These are phyloP conservation scores for Chlorella vulgaris DNA, from an alignment of 139 green algal genomes.

Conservation along the genomic window DNA sequence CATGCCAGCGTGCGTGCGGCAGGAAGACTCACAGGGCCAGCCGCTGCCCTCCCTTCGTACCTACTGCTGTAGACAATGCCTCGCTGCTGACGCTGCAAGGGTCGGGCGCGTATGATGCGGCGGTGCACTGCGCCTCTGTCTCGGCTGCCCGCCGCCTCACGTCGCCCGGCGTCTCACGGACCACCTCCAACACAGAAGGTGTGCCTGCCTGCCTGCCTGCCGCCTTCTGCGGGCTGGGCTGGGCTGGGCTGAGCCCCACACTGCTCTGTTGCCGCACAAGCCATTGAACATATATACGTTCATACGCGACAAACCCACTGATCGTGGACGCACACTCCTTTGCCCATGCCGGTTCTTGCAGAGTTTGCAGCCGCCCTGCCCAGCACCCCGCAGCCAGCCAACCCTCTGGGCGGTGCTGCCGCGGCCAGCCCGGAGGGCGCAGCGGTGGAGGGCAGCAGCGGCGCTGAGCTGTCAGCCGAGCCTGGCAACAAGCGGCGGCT, in stretches of 20 bases:
- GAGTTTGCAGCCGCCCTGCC: constrained; percentile 7
- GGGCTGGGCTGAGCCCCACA: too few species aligned
- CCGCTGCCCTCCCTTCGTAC: not conserved
- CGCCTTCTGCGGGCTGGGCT: not conserved
- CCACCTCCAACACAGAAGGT: constrained; percentile 10
- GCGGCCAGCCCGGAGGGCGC: not conserved
- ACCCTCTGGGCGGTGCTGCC: constrained; percentile 6
- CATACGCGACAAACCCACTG: too few species aligned
- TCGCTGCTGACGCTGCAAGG: constrained; percentile 85
- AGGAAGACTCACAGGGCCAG: not conserved
- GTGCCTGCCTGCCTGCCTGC: not conserved
- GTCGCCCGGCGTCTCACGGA: constrained; percentile 21
- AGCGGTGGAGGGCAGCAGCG: not conserved
- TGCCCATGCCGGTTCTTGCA: not conserved
- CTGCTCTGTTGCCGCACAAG: too few species aligned
- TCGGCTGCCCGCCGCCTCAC: constrained; percentile 77
- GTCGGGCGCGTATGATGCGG: constrained; percentile 86
- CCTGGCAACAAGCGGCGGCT: constrained; percentile 23
- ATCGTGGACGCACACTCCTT: too few species aligned
- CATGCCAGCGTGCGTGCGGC: too few species aligned
- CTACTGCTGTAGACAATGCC: constrained; percentile 44
- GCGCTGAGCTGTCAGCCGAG: not conserved
- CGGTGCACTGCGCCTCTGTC: constrained; percentile 88
- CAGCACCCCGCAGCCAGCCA: not conserved
- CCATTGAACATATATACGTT: too few species aligned